Percentiles rank a stretch among this genome's conserved stretches.
These are phyloP conservation scores for Glaciozyma antarctica DNA, from an alignment of 768 basidiomycete species.

Conservation along the genomic window DNA sequence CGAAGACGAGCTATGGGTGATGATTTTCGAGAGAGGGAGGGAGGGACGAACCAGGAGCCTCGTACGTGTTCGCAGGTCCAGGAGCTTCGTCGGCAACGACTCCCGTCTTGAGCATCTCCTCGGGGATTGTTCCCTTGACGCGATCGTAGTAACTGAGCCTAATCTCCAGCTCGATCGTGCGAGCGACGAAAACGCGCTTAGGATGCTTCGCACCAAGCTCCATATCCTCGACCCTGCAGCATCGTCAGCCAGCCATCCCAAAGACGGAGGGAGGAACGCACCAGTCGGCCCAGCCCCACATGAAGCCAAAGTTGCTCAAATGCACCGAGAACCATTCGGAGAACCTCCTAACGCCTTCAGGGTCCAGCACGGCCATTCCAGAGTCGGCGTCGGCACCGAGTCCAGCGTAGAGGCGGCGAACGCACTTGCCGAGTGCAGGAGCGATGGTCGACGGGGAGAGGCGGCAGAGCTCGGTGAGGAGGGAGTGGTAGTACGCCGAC, in stretches of 20 bases:
- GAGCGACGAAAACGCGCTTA: constrained; percentile 73
- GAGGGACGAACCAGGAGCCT: constrained; percentile 43
- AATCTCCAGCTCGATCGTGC: constrained; percentile 79
- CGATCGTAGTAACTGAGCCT: constrained; percentile 88
- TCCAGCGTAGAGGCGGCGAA: constrained; percentile 68
- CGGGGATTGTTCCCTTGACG: constrained; percentile 76
- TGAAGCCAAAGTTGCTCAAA: constrained; percentile 95
- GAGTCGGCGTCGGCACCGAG: constrained; percentile 56
- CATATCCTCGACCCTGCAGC: constrained; percentile 75
- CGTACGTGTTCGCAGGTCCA: constrained; percentile 71
- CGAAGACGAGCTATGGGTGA: neutral
- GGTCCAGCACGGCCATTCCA: constrained; percentile 49
- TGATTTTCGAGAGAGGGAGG: neutral
- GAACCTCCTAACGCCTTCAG: constrained; percentile 68
- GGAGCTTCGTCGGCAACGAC: constrained; percentile 64
- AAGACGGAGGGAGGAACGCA: constrained; percentile 40
- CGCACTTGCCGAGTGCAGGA: constrained; percentile 90
- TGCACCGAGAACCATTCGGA: constrained; percentile 94
- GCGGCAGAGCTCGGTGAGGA: constrained; percentile 91
- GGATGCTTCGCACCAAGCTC: constrained; percentile 66
- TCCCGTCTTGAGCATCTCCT: constrained; percentile 62
- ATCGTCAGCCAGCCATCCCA: neutral
- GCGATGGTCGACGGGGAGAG: constrained; percentile 85
- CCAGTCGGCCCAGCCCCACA: constrained; percentile 99
- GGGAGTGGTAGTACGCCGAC: constrained; percentile 71